A percentile compares a stretch with the other conserved stretches of the same genome.
phyloP scores from a whole-genome alignment of 2,329 filamentous ascomycete genomes.

The Sclerotinia spermophila region DNA sequence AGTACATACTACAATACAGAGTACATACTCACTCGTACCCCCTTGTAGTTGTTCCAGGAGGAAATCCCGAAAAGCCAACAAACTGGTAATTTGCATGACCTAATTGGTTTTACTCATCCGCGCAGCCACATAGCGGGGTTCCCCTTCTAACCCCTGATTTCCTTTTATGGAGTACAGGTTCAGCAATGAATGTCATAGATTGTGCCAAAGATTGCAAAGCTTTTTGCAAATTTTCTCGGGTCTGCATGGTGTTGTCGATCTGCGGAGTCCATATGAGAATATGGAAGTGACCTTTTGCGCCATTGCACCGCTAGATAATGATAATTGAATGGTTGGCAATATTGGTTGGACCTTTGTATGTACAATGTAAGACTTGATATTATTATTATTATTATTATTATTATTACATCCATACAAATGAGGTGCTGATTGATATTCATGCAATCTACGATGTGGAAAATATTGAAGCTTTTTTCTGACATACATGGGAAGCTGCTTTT shows the following conservation, averaged over 20 bases:
- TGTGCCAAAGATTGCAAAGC: neutral
- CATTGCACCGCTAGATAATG: too few relatives aligned
- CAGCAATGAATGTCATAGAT: neutral
- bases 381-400: too few relatives aligned
- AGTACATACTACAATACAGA: neutral
- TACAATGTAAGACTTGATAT: too few relatives aligned
- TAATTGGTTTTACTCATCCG: neutral
- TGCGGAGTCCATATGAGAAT: neutral
- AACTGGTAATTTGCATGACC: neutral
- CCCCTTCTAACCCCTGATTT: neutral
- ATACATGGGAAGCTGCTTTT: neutral
- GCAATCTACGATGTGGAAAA: neutral
- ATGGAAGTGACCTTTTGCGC: neutral
- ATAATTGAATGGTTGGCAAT: too few relatives aligned
- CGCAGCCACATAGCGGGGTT: neutral
- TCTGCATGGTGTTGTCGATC: neutral
- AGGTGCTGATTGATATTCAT: neutral
- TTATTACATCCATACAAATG: too few relatives aligned
- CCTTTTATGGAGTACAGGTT: neutral
- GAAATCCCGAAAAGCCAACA: neutral
- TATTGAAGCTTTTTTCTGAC: neutral
- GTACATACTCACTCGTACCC: too few relatives aligned
- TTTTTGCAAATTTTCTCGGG: slow-evolving; percentile 2
- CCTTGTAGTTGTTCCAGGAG: neutral
- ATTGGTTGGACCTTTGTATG: too few relatives aligned